These are phyloP conservation scores for Pelargonium myrrhifolium DNA, from an alignment of 441 rosid genomes.

Conservation along the genomic window DNA sequence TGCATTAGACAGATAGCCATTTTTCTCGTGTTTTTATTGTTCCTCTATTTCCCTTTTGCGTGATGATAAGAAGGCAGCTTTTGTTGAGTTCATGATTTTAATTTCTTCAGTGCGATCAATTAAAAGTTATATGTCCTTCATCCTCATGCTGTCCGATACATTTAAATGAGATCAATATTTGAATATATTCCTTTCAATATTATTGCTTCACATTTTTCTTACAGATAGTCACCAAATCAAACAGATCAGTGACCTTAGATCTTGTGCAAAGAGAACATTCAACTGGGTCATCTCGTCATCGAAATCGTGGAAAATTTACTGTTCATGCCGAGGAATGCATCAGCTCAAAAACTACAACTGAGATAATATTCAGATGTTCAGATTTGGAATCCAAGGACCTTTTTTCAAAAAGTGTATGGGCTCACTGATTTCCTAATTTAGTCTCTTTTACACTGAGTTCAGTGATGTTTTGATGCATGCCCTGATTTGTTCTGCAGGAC, in stretches of 20 bases:
- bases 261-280: constrained; percentile 47
- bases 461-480: constrained; percentile 16
- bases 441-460: constrained; percentile 4
- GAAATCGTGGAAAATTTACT: constrained; percentile 46
- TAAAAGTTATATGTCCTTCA: background rate
- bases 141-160: background rate
- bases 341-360: constrained; percentile 59
- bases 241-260: constrained; percentile 54
- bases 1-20: no score
- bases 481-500: constrained; percentile 44
- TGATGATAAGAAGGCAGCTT: background rate
- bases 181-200: constrained; percentile 12
- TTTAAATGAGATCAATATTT: background rate
- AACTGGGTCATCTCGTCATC: constrained; percentile 28
- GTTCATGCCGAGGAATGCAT: constrained; percentile 81
- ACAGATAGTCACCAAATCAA: constrained; percentile 65
- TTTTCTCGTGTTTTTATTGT: background rate
- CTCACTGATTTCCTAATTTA: constrained; percentile 13
- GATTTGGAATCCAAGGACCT: constrained; percentile 70
- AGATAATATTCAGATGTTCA: constrained; percentile 64
- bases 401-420: constrained; percentile 75
- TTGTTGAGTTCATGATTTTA: background rate
- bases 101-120: background rate
- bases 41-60: background rate
- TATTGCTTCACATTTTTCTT: constrained; percentile 10